Evolutionary conservation across 306 rosid genomes (phyloP).

Genomic region (Cyamopsis tetragonoloba): DNA sequence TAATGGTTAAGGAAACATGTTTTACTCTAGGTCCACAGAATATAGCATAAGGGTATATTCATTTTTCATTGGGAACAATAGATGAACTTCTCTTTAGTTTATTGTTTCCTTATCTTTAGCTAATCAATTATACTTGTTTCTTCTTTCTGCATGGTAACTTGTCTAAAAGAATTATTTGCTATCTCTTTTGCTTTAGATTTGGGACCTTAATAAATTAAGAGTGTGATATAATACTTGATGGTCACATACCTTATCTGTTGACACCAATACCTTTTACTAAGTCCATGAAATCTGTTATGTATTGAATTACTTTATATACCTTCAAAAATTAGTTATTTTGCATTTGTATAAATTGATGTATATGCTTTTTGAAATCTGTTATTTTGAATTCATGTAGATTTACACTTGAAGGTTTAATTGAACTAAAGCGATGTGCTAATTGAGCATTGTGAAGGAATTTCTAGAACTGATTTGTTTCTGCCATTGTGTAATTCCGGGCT

Average conservation of each 20-base stretch:
- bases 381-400: too few species aligned
- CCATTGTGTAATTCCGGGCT: too few species aligned
- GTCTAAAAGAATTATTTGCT: neutral
- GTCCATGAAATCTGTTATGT: too few species aligned
- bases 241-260: slow-evolving; percentile 48
- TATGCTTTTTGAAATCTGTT: too few species aligned
- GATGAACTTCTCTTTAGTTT: neutral
- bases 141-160: neutral
- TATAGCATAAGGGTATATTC: slow-evolving; percentile 34
- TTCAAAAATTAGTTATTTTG: too few species aligned
- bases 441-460: too few species aligned
- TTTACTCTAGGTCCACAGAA: slow-evolving; percentile 46
- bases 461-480: too few species aligned
- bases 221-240: slow-evolving; percentile 36
- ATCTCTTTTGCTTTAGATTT: slow-evolving; percentile 28
- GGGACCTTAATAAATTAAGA: slow-evolving; percentile 42
- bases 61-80: neutral
- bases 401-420: too few species aligned
- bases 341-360: too few species aligned
- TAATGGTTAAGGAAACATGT: slow-evolving; percentile 26
- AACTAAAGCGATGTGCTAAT: too few species aligned
- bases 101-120: neutral
- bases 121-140: neutral
- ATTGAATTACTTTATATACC: too few species aligned
- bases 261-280: slow-evolving; percentile 27